Conservation (phyloP, 495 filamentous ascomycete genomes). For the Friedmanniomyces endolithicus region DNA sequence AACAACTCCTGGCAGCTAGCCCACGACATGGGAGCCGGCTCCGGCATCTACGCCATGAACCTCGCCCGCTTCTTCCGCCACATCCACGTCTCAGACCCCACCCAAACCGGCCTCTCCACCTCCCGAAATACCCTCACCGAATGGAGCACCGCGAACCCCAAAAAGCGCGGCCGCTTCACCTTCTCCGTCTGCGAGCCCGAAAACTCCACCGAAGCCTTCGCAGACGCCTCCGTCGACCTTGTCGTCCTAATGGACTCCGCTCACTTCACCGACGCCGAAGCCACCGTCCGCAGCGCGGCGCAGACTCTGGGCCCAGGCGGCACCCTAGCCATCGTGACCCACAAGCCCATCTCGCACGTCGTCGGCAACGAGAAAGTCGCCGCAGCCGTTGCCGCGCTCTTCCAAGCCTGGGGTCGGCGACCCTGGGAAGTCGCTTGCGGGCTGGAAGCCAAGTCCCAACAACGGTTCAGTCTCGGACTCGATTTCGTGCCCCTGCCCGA, state of each 20-base stretch:
- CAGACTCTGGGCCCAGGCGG: conserved; percentile 2
- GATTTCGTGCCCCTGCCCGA: conserved; percentile 17
- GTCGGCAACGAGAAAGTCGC: conserved; percentile 12
- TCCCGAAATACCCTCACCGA: conserved; percentile 1
- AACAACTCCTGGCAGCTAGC: conserved; percentile 19
- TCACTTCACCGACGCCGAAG: conserved; percentile 15
- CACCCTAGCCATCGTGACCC: conserved; percentile 16
- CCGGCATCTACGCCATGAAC: conserved; percentile 13
- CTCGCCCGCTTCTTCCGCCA: conserved; percentile 16
- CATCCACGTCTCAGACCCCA: conserved; percentile 16
- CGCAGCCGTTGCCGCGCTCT: conserved; percentile 8
- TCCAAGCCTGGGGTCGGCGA: conserved; percentile 8
- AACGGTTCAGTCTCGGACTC: conserved; percentile 16
- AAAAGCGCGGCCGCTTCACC: conserved; percentile 18
- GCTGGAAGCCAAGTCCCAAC: neutral
- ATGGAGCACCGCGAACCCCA: conserved; percentile 8
- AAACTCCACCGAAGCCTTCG: neutral
- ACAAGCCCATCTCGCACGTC: conserved; percentile 7
- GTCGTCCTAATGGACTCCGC: conserved; percentile 9
- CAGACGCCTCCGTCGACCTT: conserved; percentile 14
- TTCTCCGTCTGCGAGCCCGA: conserved; percentile 12
- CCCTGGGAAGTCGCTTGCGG: conserved; percentile 16
- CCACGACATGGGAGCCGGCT: conserved; percentile 14
- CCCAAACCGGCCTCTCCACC: conserved; percentile 1
- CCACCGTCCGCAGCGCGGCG: conserved; percentile 7